These are phyloP conservation scores for Celoporthe dispersa DNA, from an alignment of 2,329 filamentous ascomycete species.

Conservation along the genomic window DNA sequence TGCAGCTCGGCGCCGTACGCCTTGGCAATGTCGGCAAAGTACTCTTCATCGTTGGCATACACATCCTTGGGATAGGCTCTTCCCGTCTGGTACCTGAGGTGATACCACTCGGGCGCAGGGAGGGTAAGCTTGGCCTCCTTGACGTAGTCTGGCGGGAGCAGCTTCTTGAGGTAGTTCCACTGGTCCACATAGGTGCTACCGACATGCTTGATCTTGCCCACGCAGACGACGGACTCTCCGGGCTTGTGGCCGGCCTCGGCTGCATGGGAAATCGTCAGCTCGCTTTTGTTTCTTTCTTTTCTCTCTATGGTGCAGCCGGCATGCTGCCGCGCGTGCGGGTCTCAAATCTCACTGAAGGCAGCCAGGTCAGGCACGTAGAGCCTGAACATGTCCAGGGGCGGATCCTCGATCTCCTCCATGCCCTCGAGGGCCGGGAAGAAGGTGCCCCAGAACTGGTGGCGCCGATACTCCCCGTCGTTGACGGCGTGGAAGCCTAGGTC, in stretches of 20 bases:
- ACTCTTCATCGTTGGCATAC: slow-evolving; percentile 52
- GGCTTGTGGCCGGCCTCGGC: slow-evolving; percentile 51
- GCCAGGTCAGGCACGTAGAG: slow-evolving; percentile 46
- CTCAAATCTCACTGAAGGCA: slow-evolving; percentile 44
- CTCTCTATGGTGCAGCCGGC: neutral
- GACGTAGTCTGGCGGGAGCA: slow-evolving; percentile 62
- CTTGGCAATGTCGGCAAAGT: slow-evolving; percentile 55
- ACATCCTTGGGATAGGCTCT: slow-evolving; percentile 53
- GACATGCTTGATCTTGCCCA: slow-evolving; percentile 51
- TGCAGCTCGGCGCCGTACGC: slow-evolving; percentile 54
- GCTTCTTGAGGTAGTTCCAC: slow-evolving; percentile 47
- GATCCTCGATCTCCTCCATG: slow-evolving; percentile 44
- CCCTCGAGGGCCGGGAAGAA: slow-evolving; percentile 46
- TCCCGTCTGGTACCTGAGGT: slow-evolving; percentile 53
- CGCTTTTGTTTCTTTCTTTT: neutral
- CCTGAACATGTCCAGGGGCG: slow-evolving; percentile 42
- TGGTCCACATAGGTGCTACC: slow-evolving; percentile 49
- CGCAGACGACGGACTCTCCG: slow-evolving; percentile 50
- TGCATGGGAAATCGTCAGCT: slow-evolving; percentile 28
- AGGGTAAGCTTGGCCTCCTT: slow-evolving; percentile 69
- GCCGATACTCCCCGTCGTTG: slow-evolving; percentile 64
- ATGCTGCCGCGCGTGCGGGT: neutral
- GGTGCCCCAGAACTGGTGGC: slow-evolving; percentile 41
- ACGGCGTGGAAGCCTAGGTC: slow-evolving; percentile 60
- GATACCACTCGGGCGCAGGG: slow-evolving; percentile 68